Evolutionary conservation across 495 filamentous ascomycete genomes (phyloP), one percentile per base, ranked within the genome.

Genomic region (Arthonia radiata): DNA sequence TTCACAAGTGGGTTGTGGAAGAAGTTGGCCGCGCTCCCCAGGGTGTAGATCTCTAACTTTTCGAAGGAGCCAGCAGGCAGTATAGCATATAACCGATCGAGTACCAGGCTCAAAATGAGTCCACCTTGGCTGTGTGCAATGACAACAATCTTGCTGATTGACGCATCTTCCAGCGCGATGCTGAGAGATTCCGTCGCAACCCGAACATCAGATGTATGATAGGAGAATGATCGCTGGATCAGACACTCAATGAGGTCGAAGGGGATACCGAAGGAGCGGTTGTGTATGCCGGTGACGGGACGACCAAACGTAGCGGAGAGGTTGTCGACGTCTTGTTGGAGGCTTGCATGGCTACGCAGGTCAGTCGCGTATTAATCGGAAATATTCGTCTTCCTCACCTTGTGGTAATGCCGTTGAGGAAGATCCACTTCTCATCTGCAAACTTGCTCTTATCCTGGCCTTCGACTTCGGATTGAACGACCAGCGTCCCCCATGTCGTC

Each of bases 201-300:
- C 1, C 80, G 61, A 22, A 75, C 56, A 37, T 80, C 75, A 13
- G 48, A 44, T 0, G 78, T 86, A 0, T 64, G 60, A 37, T 79
- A 82, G 28, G 48, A 56, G 33, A 81, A 71, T 42, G 67, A 64
- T 5, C 80, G 61, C 38, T 91, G 74, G 33, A 81, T 55, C 4
- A 86, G 45, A 35, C 72, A 81, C 41, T 83, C 63, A 22, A 79
- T 45, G 6, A 82, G 46, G 34, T 89, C 78, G 29, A 76, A 76
- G n/a, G 77, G 37, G 24, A 80, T 51, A 3, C 78, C 78, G n/a
- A n/a, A n/a, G n/a, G n/a, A n/a, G n/a, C n/a, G 63, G 38, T 86
- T 90, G 34, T 81, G 79, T 10, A 89, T 59, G n/a, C 77, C 79
- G 1, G 62, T 56, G 13, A 90, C 47, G 2, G 61, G 68, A 4